A percentile compares a stretch with the other conserved stretches of the same genome.
Evolutionary conservation across 352 stramenopile species (phyloP).

Genomic region (Globisporangium yorkense): DNA sequence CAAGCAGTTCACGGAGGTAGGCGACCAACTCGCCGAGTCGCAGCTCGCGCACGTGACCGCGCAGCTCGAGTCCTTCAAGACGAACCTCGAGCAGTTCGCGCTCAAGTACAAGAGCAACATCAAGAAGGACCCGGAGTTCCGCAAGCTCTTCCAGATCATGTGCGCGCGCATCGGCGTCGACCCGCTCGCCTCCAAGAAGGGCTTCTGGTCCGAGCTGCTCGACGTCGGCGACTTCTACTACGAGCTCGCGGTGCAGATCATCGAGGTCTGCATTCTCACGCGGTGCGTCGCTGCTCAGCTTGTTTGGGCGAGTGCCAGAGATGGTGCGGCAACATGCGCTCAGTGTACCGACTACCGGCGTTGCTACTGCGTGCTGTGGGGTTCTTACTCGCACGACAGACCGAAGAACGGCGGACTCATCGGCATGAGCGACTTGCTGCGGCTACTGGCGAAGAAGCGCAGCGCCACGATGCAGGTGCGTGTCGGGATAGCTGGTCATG

Average conservation of each 20-base stretch:
- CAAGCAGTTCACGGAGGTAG: conserved; percentile 83
- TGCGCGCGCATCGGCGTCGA: conserved; percentile 96
- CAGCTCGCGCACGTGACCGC: conserved; percentile 76
- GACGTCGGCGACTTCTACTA: conserved; percentile 99
- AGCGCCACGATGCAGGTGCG: conserved; percentile 48
- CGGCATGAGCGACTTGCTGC: conserved; percentile 72
- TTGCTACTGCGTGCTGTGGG: background rate
- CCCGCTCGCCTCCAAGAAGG: conserved; percentile 96
- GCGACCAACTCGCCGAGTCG: conserved; percentile 73
- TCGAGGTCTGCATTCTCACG: conserved; percentile 96
- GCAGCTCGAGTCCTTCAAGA: conserved; percentile 88
- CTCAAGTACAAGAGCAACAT: conserved; percentile 94
- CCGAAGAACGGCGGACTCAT: conserved; percentile 83
- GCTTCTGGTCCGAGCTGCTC: conserved; percentile 96
- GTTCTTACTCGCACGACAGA: conserved; percentile 12
- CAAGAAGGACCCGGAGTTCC: conserved; percentile 93
- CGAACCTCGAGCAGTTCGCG: conserved; percentile 91
- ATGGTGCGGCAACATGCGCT: background rate
- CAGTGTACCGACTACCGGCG: background rate
- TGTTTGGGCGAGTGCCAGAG: too few species aligned
- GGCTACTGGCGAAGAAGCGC: conserved; percentile 64
- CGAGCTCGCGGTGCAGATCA: conserved; percentile 98
- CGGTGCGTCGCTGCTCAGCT: conserved; percentile 21
- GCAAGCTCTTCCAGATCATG: conserved; percentile 94
- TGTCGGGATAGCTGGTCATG: conserved; percentile 2